phyloP scores from a whole-genome alignment of 495 filamentous ascomycete genomes.

The Neurospora sp. region DNA sequence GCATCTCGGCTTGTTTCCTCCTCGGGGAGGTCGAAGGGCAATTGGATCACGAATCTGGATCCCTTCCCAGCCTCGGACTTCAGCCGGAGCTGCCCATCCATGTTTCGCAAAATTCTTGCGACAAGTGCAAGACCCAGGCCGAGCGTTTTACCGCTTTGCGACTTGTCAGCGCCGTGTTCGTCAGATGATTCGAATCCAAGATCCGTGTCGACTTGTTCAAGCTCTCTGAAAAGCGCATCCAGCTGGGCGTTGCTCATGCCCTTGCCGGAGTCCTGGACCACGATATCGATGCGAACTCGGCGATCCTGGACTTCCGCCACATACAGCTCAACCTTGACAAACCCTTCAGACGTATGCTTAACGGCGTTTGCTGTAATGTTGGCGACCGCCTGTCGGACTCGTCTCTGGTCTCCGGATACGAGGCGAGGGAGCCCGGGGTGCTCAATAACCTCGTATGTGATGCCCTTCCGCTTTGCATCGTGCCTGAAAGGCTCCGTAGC shows the following conservation, averaged over 20 bases:
- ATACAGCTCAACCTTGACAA: conserved; percentile 62
- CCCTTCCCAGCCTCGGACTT: conserved; percentile 84
- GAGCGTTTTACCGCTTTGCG: conserved; percentile 33
- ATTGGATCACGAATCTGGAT: conserved; percentile 65
- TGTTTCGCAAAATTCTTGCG: conserved; percentile 74
- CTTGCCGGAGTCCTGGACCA: conserved; percentile 66
- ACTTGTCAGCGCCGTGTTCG: conserved; percentile 21
- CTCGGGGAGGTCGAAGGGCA: conserved; percentile 56
- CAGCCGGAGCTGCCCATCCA: conserved; percentile 80
- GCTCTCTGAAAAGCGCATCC: conserved; percentile 70
- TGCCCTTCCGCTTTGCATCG: conserved; percentile 66
- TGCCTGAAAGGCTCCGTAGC: conserved; percentile 63
- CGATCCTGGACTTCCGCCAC: conserved; percentile 29
- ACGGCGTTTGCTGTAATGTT: conserved; percentile 85
- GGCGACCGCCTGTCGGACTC: conserved; percentile 67
- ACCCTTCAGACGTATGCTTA: conserved; percentile 64
- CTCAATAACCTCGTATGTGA: conserved; percentile 56
- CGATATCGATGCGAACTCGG: conserved; percentile 57
- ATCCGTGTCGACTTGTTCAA: conserved; percentile 74
- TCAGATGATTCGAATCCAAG: conserved; percentile 32
- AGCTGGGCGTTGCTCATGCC: conserved; percentile 68
- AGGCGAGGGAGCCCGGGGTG: conserved; percentile 59
- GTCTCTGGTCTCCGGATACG: conserved; percentile 71
- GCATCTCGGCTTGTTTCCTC: conserved; percentile 24
- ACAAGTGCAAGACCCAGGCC: conserved; percentile 84